Conservation (phyloP, 1,139 yeast genomes). For the Pneumocystis sp. region DNA sequence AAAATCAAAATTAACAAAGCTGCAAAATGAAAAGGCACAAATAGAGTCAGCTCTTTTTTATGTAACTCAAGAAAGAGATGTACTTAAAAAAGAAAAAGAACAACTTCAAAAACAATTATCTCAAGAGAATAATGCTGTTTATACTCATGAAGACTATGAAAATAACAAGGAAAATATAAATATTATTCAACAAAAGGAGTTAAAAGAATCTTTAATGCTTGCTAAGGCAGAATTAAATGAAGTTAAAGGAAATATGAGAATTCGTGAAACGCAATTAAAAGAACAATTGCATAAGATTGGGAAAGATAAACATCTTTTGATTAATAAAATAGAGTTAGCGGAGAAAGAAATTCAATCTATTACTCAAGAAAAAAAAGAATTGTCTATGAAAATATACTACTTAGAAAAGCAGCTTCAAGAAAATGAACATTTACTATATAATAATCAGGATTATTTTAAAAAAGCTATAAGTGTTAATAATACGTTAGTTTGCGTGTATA, state of each 20-base stretch:
- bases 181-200: neutral
- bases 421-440: slow-evolving; percentile 2
- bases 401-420: slow-evolving; percentile 1
- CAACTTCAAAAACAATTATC: neutral
- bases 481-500: neutral
- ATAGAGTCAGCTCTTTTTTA: neutral
- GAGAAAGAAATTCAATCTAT: neutral
- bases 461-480: neutral
- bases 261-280: neutral
- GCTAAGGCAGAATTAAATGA: neutral
- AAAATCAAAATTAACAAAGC: neutral
- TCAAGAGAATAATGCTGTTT: neutral
- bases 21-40: neutral
- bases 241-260: neutral
- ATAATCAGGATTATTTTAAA: neutral
- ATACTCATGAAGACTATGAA: neutral
- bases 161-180: neutral
- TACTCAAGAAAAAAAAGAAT: neutral
- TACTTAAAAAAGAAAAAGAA: neutral
- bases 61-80: neutral
- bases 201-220: neutral
- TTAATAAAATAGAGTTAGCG: neutral
- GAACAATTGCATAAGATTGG: neutral
- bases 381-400: neutral
- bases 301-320: neutral